Evolutionary conservation across 352 stramenopile species (phyloP), one percentile per base, ranked within the genome.

Genomic region (Phytopythium cucurbitacearum): DNA sequence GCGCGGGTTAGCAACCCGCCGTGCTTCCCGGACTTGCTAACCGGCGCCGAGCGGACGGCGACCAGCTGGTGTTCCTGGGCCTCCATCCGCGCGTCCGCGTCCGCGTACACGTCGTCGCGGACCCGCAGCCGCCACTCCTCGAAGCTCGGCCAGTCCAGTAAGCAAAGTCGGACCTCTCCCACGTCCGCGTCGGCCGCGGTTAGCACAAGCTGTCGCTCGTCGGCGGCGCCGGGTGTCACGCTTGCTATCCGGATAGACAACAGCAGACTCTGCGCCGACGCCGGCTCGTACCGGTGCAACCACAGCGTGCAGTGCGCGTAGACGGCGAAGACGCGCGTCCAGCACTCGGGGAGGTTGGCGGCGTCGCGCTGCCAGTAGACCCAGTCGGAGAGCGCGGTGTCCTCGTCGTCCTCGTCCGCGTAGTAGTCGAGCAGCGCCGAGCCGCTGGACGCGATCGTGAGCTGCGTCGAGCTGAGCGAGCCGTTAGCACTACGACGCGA

Each of bases 261-360:
- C 36, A 77, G 42, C 36, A 77, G 38, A 21, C 55, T 73, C 33
- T 64, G 63, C 1, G 68, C 61, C 1, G 64, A 69, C 5, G 68
- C 68, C 48, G 73, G 57, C 39, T 78, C 65, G 47, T 76, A 81
- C 39, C 65, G 60, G 37, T 80, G 77, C 12, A 80, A 62, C 54
- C 64, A 76, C 16, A 80, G 40, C 15, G 55, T 34, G 32, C 64
- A 53, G 47, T 57, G 56, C 37, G 53, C 64, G 37, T 77, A 67
- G n/a, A 80, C 61, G 16, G 71, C 71, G 49, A 77, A 80, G 10
- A 80, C 67, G n/a, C 57, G 43, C 9, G 71, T 80, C 71, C 71
- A 80, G 52, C 64, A 77, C 35, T 75, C 45, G 3, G 71, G 71
- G 1, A 75, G 63, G 15, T 48, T n/a, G 15, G 58, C 51, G 8